phyloP scores from a whole-genome alignment of 2,329 filamentous ascomycete genomes.

The Dactylellina leptospora region DNA sequence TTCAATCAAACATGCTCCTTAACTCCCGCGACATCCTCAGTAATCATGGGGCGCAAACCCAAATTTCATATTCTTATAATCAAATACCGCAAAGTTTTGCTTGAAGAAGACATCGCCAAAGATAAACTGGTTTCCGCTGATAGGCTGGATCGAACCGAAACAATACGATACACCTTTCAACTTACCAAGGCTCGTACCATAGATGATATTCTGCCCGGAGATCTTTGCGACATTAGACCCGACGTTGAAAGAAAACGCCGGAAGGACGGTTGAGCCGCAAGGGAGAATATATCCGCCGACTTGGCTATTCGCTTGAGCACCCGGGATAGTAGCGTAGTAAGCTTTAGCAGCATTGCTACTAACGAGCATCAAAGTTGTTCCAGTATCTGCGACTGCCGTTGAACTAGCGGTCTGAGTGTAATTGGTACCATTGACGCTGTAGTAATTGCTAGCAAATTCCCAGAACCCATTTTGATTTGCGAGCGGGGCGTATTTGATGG shows the following conservation, averaged over 20 bases:
- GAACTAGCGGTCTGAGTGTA: slow-evolving; percentile 61
- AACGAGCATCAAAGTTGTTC: slow-evolving; percentile 72
- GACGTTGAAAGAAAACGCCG: slow-evolving; percentile 31
- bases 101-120: slow-evolving; percentile 86
- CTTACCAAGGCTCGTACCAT: slow-evolving; percentile 31
- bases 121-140: slow-evolving; percentile 68
- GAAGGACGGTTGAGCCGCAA: slow-evolving; percentile 1
- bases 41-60: slow-evolving; percentile 61
- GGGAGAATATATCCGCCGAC: slow-evolving; percentile 40
- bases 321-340: slow-evolving; percentile 65
- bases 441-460: slow-evolving; percentile 70
- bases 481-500: slow-evolving; percentile 70
- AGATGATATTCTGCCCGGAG: slow-evolving; percentile 22
- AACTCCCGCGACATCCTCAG: neutral
- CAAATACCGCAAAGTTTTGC: slow-evolving; percentile 88
- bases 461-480: slow-evolving; percentile 73
- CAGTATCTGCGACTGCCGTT: slow-evolving; percentile 68
- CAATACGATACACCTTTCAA: slow-evolving; percentile 13
- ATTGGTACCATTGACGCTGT: slow-evolving; percentile 65
- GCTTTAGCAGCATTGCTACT: slow-evolving; percentile 65
- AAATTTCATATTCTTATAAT: slow-evolving; percentile 73
- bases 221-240: slow-evolving; percentile 18
- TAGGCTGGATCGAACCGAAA: slow-evolving; percentile 40
- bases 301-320: slow-evolving; percentile 58
- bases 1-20: neutral